phyloP scores from a whole-genome alignment of 2,329 filamentous ascomycete genomes.

The Pseudomassariella vexata region DNA sequence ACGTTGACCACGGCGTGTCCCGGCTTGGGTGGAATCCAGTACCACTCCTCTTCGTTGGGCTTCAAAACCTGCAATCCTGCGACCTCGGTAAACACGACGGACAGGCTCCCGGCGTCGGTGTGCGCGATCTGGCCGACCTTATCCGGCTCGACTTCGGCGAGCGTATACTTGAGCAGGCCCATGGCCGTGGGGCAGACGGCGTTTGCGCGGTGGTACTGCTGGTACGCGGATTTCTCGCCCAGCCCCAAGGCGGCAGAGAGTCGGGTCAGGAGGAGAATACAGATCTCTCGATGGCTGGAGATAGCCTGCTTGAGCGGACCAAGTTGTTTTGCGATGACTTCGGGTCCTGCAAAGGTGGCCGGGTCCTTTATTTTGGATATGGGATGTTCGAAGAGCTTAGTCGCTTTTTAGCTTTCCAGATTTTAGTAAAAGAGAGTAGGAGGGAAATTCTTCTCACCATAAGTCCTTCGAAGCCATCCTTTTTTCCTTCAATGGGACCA shows the following conservation, averaged over 20 bases:
- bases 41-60: not conserved
- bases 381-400: not conserved
- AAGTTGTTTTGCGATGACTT: not conserved
- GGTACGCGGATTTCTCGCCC: not conserved
- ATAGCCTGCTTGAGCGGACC: not conserved
- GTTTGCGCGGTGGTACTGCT: not conserved
- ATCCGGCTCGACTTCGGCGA: not conserved
- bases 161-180: not conserved
- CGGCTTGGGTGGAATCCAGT: not conserved
- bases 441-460: not conserved
- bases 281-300: not conserved
- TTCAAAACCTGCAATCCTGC: not conserved
- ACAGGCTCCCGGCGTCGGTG: not conserved
- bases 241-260: not conserved
- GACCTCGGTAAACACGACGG: not conserved
- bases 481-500: not conserved
- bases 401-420: too few species aligned
- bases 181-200: not conserved
- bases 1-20: conserved; percentile 1
- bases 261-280: not conserved
- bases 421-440: not conserved
- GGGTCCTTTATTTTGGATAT: not conserved
- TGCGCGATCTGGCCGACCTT: not conserved
- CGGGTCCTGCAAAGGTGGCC: not conserved
- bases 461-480: not conserved